These are phyloP conservation scores for Xylariaceae sp. DNA, from an alignment of 2,329 filamentous ascomycete species.

Conservation along the genomic window DNA sequence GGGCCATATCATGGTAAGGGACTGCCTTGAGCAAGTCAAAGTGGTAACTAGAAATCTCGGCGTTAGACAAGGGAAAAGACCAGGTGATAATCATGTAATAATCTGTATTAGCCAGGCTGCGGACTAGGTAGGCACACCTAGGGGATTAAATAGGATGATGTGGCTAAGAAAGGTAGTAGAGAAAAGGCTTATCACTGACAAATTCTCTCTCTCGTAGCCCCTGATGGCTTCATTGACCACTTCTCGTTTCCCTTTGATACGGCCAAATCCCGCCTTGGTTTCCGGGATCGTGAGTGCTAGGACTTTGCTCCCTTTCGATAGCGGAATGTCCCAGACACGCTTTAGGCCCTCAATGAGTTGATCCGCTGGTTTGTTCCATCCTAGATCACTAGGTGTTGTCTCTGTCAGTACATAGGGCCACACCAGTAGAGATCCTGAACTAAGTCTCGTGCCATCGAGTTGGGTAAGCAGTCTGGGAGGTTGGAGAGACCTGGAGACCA, in stretches of 20 bases:
- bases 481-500: background rate
- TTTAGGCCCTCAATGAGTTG: conserved; percentile 48
- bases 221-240: conserved; percentile 52
- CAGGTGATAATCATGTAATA: background rate
- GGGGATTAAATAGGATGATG: background rate
- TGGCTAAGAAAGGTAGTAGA: background rate
- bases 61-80: conserved; percentile 3
- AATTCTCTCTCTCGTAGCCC: conserved; percentile 44
- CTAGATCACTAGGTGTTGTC: conserved; percentile 45
- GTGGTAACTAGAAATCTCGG: conserved; percentile 40
- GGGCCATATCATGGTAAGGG: conserved; percentile 49
- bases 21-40: conserved; percentile 55
- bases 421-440: background rate
- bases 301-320: conserved; percentile 50
- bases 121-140: background rate
- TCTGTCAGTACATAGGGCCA: conserved; percentile 2
- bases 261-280: conserved; percentile 32
- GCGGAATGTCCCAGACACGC: conserved; percentile 47
- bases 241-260: conserved; percentile 36
- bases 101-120: background rate
- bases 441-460: background rate
- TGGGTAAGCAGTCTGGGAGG: background rate
- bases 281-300: conserved; percentile 62
- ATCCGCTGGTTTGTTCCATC: conserved; percentile 35
- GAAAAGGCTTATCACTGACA: conserved; percentile 40